Conservation (phyloP, 768 basidiomycete genomes). For the Boletus patriciae region DNA sequence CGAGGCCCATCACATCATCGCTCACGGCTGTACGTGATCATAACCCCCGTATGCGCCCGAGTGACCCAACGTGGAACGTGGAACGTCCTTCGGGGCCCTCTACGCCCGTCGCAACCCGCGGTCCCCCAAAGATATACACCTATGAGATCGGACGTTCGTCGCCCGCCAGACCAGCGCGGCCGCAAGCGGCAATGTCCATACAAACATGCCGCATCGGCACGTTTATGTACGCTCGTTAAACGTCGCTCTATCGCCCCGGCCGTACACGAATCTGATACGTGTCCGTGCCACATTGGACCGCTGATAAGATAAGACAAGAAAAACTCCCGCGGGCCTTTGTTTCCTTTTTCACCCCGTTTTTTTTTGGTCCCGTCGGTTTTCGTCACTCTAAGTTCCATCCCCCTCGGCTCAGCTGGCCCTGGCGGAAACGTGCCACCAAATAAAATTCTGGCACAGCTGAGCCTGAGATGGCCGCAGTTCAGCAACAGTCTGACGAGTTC, state of each 20-base stretch:
- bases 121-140: slow-evolving; percentile 6
- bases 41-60: slow-evolving; percentile 13
- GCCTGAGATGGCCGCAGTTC: slow-evolving; percentile 3
- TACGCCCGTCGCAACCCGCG: slow-evolving; percentile 23
- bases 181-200: slow-evolving; percentile 14
- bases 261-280: slow-evolving; percentile 23
- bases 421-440: slow-evolving; percentile 3
- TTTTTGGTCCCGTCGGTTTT: slow-evolving; percentile 12
- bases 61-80: slow-evolving; percentile 19
- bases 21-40: slow-evolving; percentile 25
- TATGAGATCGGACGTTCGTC: slow-evolving; percentile 3
- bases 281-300: slow-evolving; percentile 20
- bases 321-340: slow-evolving; percentile 4
- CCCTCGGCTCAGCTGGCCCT: neutral
- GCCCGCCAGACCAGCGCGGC: slow-evolving; percentile 8
- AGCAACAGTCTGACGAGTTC: neutral
- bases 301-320: slow-evolving; percentile 34
- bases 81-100: slow-evolving; percentile 20
- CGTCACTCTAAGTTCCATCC: slow-evolving; percentile 8
- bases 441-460: slow-evolving; percentile 1
- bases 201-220: neutral
- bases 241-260: slow-evolving; percentile 20
- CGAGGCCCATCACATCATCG: slow-evolving; percentile 12
- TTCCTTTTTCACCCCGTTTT: slow-evolving; percentile 14
- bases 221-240: slow-evolving; percentile 4